phyloP scores from a whole-genome alignment of 352 stramenopile genomes.

The Chrysophaeum taylorii region DNA sequence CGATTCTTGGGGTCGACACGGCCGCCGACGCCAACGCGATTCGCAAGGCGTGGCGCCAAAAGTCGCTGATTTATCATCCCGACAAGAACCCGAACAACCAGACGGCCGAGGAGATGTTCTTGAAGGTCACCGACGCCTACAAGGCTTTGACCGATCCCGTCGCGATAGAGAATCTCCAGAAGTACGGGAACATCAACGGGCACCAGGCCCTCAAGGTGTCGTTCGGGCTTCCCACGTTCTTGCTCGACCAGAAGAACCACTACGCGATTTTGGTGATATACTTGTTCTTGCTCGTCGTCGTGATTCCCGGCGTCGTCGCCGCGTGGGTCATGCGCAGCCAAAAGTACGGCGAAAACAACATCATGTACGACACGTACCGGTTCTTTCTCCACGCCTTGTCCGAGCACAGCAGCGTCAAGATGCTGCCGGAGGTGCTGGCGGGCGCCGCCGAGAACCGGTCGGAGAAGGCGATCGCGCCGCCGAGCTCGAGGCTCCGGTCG shows the following conservation, averaged over 20 bases:
- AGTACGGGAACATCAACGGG: constrained; percentile 95
- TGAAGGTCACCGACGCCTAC: constrained; percentile 87
- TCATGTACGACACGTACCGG: constrained; percentile 98
- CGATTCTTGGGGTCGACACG: constrained; percentile 82
- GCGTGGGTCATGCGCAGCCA: constrained; percentile 75
- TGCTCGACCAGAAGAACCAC: constrained; percentile 91
- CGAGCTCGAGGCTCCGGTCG: too few species aligned
- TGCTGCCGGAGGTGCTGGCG: constrained; percentile 78
- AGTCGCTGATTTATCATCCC: constrained; percentile 54
- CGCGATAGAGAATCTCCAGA: constrained; percentile 93
- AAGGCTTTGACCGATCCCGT: constrained; percentile 88
- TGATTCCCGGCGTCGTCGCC: constrained; percentile 86
- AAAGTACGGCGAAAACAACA: constrained; percentile 97
- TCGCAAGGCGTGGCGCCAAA: constrained; percentile 72
- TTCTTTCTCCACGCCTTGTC: constrained; percentile 95
- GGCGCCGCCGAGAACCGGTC: constrained; percentile 55
- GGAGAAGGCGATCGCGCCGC: constrained; percentile 45
- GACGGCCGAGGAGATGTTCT: constrained; percentile 93
- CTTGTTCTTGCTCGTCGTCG: constrained; percentile 92
- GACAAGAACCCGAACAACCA: constrained; percentile 92
- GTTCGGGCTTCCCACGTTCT: constrained; percentile 90
- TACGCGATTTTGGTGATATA: constrained; percentile 96
- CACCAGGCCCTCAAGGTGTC: constrained; percentile 88
- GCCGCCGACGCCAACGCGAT: constrained; percentile 81
- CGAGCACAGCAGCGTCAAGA: constrained; percentile 81